A percentile compares a stretch with the other conserved stretches of the same genome.
Conservation (phyloP, 2,329 filamentous ascomycete genomes). For the Cytospora mali region DNA sequence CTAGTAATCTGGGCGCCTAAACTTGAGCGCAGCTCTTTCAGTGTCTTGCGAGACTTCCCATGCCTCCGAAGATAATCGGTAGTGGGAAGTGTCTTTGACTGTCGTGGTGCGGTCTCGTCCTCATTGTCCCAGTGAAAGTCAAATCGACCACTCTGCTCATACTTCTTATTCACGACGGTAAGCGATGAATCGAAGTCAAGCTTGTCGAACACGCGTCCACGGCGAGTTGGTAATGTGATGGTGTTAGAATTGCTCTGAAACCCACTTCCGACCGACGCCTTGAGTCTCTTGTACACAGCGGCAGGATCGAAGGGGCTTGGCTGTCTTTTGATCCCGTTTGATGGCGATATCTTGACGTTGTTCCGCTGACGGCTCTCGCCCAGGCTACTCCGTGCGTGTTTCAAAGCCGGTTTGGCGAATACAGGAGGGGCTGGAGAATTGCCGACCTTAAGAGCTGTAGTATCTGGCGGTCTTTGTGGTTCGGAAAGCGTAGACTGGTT, state of each 20-base stretch:
- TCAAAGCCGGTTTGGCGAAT: constrained; percentile 63
- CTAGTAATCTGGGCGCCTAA: constrained; percentile 43
- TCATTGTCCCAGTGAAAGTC: constrained; percentile 45
- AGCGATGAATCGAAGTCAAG: constrained; percentile 57
- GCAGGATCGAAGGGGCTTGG: constrained; percentile 61
- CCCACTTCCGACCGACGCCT: constrained; percentile 46
- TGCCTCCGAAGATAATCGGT: constrained; percentile 54
- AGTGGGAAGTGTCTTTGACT: constrained; percentile 44
- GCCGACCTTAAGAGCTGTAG: constrained; percentile 23
- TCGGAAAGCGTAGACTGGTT: constrained; percentile 30
- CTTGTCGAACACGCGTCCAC: constrained; percentile 55
- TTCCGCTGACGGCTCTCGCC: constrained; percentile 41
- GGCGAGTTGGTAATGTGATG: constrained; percentile 36
- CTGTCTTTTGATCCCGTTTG: constrained; percentile 49
- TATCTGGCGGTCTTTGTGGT: constrained; percentile 29
- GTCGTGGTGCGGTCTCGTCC: constrained; percentile 35
- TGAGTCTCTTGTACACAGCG: constrained; percentile 61
- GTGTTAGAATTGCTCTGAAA: constrained; percentile 31
- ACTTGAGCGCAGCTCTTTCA: constrained; percentile 41
- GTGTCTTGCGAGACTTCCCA: constrained; percentile 44
- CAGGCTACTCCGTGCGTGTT: constrained; percentile 58
- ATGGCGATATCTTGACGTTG: constrained; percentile 35
- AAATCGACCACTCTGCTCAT: constrained; percentile 58
- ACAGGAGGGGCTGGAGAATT: constrained; percentile 36
- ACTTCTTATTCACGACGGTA: constrained; percentile 60